Evolutionary conservation across 2,329 filamentous ascomycete genomes (phyloP).

Genomic region (Fusarium xyrophilum): DNA sequence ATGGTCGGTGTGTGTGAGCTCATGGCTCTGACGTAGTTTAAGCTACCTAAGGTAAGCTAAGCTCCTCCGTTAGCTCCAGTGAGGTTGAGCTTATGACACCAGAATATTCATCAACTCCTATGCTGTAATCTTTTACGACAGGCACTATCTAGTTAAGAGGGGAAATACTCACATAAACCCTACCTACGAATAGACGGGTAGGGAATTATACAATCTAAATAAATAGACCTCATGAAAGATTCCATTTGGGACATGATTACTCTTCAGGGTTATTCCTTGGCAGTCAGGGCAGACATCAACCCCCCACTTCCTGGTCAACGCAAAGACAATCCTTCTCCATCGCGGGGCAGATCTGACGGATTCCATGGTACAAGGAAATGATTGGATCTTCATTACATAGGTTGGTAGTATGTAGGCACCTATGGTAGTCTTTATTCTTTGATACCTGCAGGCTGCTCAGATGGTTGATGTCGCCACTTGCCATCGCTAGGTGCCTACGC

Average conservation of each 20-base stretch:
- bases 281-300: constrained; percentile 15
- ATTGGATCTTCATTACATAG: constrained; percentile 16
- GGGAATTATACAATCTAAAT: background rate
- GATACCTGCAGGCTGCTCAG: background rate
- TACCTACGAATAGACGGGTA: background rate
- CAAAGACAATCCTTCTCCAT: background rate
- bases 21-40: constrained; percentile 19
- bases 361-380: background rate
- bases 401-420: background rate
- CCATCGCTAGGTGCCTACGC: no score
- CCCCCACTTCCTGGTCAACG: constrained; percentile 18
- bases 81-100: background rate
- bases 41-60: background rate
- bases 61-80: constrained; percentile 3
- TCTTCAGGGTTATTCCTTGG: constrained; percentile 13
- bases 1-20: constrained; percentile 12
- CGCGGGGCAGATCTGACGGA: constrained; percentile 23
- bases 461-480: constrained; percentile 3
- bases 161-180: background rate
- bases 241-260: background rate
- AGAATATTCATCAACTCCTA: background rate
- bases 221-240: background rate
- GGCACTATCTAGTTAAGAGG: background rate
- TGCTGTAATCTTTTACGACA: background rate
- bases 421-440: background rate